Evolutionary conservation across 75 land plant species (phyloP).

Genomic region (Gnetum montanum): DNA sequence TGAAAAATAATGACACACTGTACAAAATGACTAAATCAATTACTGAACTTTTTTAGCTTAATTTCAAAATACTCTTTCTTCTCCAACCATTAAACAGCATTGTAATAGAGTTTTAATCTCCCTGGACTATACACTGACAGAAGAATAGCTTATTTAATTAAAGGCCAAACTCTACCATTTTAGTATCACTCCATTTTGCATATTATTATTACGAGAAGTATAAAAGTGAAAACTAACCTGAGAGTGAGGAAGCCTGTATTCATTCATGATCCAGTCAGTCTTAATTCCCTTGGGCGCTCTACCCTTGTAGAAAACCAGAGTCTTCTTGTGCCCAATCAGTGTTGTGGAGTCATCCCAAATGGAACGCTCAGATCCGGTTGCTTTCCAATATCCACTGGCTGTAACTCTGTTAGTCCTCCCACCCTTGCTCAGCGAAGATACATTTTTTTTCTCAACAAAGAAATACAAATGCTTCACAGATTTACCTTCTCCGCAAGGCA

Average conservation of each 20-base stretch:
- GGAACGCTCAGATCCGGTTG: background rate
- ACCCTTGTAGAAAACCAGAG: constrained; percentile 9
- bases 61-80: too few species aligned
- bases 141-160: too few species aligned
- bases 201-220: background rate
- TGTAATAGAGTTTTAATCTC: too few species aligned
- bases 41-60: too few species aligned
- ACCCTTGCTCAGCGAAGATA: too few species aligned
- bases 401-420: constrained; percentile 9
- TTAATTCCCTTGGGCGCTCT: constrained; percentile 5
- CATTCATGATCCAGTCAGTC: constrained; percentile 11
- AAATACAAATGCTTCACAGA: too few species aligned
- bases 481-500: too few species aligned
- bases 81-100: too few species aligned
- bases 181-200: background rate
- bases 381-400: constrained; percentile 4
- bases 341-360: background rate
- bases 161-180: too few species aligned
- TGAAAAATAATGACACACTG: too few species aligned
- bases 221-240: constrained; percentile 15
- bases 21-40: too few species aligned
- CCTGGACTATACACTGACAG: background rate
- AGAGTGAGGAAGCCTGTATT: constrained; percentile 3
- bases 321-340: constrained; percentile 10
- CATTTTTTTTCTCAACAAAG: too few species aligned